phyloP scores from a whole-genome alignment of 2,329 filamentous ascomycete genomes.

The Grosmannia huntii region DNA sequence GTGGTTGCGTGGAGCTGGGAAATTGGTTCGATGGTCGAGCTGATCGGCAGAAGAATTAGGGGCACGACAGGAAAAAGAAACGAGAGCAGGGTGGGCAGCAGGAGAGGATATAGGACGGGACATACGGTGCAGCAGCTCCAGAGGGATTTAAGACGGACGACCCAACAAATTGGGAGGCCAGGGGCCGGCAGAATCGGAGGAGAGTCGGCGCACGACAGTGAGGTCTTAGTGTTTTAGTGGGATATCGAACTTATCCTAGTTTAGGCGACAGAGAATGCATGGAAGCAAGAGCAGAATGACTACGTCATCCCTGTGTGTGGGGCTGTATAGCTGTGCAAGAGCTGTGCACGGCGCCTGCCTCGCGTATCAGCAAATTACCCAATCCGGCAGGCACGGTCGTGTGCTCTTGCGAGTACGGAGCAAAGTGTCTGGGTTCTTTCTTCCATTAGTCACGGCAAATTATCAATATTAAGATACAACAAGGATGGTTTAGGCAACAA shows the following conservation, averaged over 20 bases:
- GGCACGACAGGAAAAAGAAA: not conserved
- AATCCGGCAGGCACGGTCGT: not conserved
- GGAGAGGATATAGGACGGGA: not conserved
- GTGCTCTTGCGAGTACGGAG: not conserved
- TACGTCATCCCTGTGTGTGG: not conserved
- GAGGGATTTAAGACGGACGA: not conserved
- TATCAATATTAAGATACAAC: not conserved
- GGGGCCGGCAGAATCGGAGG: not conserved
- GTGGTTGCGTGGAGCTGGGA: not conserved
- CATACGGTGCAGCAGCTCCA: not conserved
- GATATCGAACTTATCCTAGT: not conserved
- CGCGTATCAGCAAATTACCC: not conserved
- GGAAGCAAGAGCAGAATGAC: not conserved
- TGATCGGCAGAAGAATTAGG: not conserved
- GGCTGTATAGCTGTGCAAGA: not conserved
- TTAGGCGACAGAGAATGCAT: not conserved
- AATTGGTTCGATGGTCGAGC: not conserved
- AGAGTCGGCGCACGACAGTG: not conserved
- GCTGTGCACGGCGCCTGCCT: not conserved
- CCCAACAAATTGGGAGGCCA: not conserved
- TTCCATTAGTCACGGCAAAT: not conserved
- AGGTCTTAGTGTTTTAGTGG: not conserved
- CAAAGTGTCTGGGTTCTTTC: too few relatives aligned
- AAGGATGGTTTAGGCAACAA: too few relatives aligned
- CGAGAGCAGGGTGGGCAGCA: not conserved